A percentile compares a stretch with the other conserved stretches of the same genome.
phyloP scores from a whole-genome alignment of 1,139 yeast genomes.

The Sugiyamaella grinbergsii region DNA sequence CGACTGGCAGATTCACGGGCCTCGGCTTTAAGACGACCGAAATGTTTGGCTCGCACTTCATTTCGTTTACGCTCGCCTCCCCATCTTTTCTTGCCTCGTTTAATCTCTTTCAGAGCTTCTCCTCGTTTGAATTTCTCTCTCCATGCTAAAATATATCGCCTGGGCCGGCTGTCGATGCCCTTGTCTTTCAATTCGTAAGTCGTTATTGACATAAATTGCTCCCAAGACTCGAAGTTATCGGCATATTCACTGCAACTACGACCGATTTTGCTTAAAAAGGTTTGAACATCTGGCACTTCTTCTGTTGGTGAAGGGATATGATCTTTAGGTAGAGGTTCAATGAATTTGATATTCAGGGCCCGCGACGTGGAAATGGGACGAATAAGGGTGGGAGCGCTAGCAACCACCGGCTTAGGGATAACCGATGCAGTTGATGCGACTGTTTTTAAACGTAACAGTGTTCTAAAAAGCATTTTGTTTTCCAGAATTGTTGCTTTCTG shows the following conservation, averaged over 20 bases:
- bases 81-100: slow-evolving; percentile 68
- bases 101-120: slow-evolving; percentile 59
- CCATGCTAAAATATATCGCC: slow-evolving; percentile 55
- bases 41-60: slow-evolving; percentile 67
- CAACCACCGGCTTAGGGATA: slow-evolving; percentile 4
- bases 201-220: slow-evolving; percentile 59
- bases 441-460: slow-evolving; percentile 3
- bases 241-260: slow-evolving; percentile 67
- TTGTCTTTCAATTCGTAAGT: slow-evolving; percentile 65
- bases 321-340: slow-evolving; percentile 19
- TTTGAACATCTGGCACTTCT: slow-evolving; percentile 67
- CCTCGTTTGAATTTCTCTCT: slow-evolving; percentile 56
- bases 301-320: slow-evolving; percentile 50
- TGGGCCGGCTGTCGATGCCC: slow-evolving; percentile 75
- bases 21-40: slow-evolving; percentile 42
- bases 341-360: slow-evolving; percentile 9
- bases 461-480: slow-evolving; percentile 17
- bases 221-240: slow-evolving; percentile 76
- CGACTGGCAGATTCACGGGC: slow-evolving; percentile 10
- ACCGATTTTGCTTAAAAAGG: slow-evolving; percentile 76
- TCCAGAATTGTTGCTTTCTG: background rate
- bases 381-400: background rate
- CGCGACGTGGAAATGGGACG: slow-evolving; percentile 4
- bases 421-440: slow-evolving; percentile 15
- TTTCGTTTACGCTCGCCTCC: slow-evolving; percentile 89